phyloP scores from a whole-genome alignment of 2,329 filamentous ascomycete species.

The Blastomyces parvus region DNA sequence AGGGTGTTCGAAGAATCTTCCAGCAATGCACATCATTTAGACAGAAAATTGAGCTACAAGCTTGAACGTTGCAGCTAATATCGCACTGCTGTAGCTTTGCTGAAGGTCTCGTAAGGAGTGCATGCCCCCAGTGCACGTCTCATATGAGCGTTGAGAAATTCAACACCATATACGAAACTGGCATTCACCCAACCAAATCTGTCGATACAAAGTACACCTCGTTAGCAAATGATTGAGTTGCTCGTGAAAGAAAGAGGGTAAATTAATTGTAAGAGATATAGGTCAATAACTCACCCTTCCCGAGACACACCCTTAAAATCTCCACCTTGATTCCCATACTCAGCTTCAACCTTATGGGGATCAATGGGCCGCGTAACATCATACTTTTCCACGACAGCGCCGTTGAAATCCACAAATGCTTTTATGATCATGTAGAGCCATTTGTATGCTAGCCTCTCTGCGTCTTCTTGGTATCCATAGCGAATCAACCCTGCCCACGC shows the following conservation, averaged over 20 bases:
- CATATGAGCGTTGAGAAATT: slow-evolving; percentile 82
- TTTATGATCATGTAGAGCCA: slow-evolving; percentile 99
- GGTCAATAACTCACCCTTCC: slow-evolving; percentile 66
- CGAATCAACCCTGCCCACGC: slow-evolving; percentile 88
- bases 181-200: slow-evolving; percentile 99
- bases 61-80: not conserved
- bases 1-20: not conserved
- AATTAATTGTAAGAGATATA: not conserved
- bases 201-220: slow-evolving; percentile 11
- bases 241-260: not conserved
- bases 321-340: slow-evolving; percentile 93
- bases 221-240: not conserved
- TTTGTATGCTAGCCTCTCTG: slow-evolving; percentile 82
- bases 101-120: slow-evolving; percentile 76
- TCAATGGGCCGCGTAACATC: slow-evolving; percentile 85
- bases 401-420: slow-evolving; percentile 96
- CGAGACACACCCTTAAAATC: slow-evolving; percentile 94
- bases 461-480: slow-evolving; percentile 85
- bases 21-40: not conserved
- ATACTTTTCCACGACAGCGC: slow-evolving; percentile 97
- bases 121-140: slow-evolving; percentile 77
- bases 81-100: slow-evolving; percentile 46
- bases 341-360: slow-evolving; percentile 87
- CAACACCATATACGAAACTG: slow-evolving; percentile 87
- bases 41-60: not conserved